Percentiles rank a stretch among this genome's conserved stretches.
Conservation (phyloP, 306 rosid genomes). For the Rosa persica region DNA sequence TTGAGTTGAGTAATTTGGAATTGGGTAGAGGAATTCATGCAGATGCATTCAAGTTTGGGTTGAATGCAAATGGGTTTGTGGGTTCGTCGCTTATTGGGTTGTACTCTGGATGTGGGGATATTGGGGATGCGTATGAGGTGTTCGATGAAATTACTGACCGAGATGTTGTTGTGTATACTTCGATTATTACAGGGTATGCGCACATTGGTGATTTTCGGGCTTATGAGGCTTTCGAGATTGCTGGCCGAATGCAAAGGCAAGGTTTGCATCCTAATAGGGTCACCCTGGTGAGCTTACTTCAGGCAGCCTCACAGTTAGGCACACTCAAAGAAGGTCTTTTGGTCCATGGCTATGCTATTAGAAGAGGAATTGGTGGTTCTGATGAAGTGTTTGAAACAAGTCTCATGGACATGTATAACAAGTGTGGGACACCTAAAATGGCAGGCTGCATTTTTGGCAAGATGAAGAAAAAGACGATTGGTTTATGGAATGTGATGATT, state of each 20-base stretch:
- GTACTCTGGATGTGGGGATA: constrained; percentile 26
- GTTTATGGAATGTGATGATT: constrained; percentile 49
- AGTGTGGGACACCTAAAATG: constrained; percentile 36
- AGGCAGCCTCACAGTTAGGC: constrained; percentile 30
- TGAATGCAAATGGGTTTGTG: constrained; percentile 38
- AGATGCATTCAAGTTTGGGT: constrained; percentile 43
- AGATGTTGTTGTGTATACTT: constrained; percentile 50
- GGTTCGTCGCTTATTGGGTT: constrained; percentile 46
- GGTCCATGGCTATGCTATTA: constrained; percentile 49
- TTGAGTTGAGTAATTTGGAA: constrained; percentile 23
- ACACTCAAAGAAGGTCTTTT: constrained; percentile 35
- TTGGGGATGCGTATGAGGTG: constrained; percentile 37
- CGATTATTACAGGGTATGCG: constrained; percentile 49
- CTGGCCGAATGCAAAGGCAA: constrained; percentile 37
- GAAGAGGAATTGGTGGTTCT: constrained; percentile 41
- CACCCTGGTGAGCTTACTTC: constrained; percentile 47
- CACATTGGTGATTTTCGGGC: constrained; percentile 21
- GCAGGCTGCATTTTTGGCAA: constrained; percentile 37
- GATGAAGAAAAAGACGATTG: constrained; percentile 35
- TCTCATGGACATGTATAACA: constrained; percentile 53
- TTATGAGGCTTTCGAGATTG: constrained; percentile 34
- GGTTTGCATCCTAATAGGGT: constrained; percentile 42
- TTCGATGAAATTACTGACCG: constrained; percentile 48
- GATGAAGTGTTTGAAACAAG: constrained; percentile 51
- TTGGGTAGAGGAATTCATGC: constrained; percentile 44